phyloP scores from a whole-genome alignment of 1,284 basidiomycete genomes.

The Fomitopsis pinicola region DNA sequence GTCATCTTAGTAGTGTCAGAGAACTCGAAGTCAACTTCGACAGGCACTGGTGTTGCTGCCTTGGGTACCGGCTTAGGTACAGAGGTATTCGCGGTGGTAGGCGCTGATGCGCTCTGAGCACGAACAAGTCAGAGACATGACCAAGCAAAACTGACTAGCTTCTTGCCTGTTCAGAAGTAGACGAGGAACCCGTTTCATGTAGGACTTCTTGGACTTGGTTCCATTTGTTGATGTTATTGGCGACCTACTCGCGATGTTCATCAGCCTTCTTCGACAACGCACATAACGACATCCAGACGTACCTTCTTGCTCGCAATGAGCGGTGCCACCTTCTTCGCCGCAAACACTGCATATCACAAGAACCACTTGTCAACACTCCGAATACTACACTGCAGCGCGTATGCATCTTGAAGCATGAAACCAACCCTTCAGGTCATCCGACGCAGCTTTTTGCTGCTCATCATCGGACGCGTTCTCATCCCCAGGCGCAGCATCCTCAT shows the following conservation, averaged over 20 bases:
- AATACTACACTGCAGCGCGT: slow-evolving; percentile 12
- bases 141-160: background rate
- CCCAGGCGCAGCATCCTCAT: slow-evolving; percentile 23
- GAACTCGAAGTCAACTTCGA: slow-evolving; percentile 69
- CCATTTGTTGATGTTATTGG: slow-evolving; percentile 91
- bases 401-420: slow-evolving; percentile 18
- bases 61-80: slow-evolving; percentile 14
- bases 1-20: slow-evolving; percentile 68
- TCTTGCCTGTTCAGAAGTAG: background rate
- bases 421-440: slow-evolving; percentile 58
- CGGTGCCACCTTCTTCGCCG: slow-evolving; percentile 75
- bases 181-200: slow-evolving; percentile 24
- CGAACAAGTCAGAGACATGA: slow-evolving; percentile 6
- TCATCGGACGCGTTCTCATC: slow-evolving; percentile 34
- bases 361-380: slow-evolving; percentile 22
- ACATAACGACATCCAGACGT: background rate
- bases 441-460: slow-evolving; percentile 21
- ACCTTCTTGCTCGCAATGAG: slow-evolving; percentile 89
- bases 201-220: slow-evolving; percentile 89
- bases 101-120: slow-evolving; percentile 2
- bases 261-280: background rate
- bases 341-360: slow-evolving; percentile 38
- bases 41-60: slow-evolving; percentile 32
- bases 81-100: slow-evolving; percentile 21
- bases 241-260: slow-evolving; percentile 47